phyloP scores from a whole-genome alignment of 352 stramenopile species.

The Phytopythium mirpurense region DNA sequence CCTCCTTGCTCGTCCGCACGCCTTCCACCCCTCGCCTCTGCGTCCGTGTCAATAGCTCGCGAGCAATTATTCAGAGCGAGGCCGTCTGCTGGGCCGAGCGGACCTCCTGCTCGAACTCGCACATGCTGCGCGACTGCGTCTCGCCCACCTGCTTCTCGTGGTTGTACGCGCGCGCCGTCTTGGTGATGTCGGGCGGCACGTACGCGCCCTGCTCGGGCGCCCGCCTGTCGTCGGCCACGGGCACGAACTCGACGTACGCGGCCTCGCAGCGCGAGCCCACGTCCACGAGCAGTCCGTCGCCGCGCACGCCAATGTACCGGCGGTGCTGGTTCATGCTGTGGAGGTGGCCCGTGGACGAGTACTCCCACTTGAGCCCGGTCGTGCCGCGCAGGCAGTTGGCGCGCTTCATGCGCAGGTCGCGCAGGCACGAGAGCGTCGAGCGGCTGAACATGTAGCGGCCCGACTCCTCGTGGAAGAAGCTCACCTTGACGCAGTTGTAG shows the following conservation, averaged over 20 bases:
- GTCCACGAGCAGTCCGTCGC: conserved; percentile 57
- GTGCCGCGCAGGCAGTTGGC: conserved; percentile 51
- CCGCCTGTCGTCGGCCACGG: conserved; percentile 5
- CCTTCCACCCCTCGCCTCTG: no score
- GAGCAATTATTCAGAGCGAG: conserved; percentile 6
- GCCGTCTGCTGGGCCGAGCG: conserved; percentile 7
- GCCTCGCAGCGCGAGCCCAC: conserved; percentile 64
- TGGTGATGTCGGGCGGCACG: conserved; percentile 41
- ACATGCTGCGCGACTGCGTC: conserved; percentile 50
- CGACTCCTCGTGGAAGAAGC: conserved; percentile 58
- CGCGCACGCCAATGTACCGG: conserved; percentile 59
- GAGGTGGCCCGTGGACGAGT: conserved; percentile 53
- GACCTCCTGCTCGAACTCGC: conserved; percentile 41
- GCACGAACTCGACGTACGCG: conserved; percentile 62
- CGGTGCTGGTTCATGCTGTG: conserved; percentile 84
- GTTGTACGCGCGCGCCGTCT: conserved; percentile 44
- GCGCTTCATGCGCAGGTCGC: conserved; percentile 71
- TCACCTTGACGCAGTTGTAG: conserved; percentile 79
- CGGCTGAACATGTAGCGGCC: conserved; percentile 67
- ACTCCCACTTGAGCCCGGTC: conserved; percentile 60
- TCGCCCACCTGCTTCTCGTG: conserved; percentile 43
- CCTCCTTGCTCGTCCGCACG: no score
- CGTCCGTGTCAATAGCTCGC: no score
- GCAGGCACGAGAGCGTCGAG: conserved; percentile 70
- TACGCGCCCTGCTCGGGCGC: conserved; percentile 8